phyloP scores from a whole-genome alignment of 2,329 filamentous ascomycete species.

The Hymenotorrendiella dingleyae region DNA sequence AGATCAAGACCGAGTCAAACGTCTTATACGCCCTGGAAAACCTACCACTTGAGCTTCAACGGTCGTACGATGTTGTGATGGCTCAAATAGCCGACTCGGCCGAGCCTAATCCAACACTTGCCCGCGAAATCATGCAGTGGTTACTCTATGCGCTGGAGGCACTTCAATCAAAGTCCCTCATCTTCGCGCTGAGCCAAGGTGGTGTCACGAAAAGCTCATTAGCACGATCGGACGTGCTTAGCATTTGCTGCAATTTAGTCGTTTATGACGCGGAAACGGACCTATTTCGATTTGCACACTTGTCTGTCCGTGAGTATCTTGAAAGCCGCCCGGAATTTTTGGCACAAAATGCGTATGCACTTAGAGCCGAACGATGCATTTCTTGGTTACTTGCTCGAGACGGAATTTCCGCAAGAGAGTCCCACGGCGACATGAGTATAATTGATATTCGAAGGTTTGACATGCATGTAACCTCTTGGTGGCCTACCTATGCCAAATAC shows the following conservation, averaged over 20 bases:
- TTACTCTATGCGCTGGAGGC: constrained; percentile 3
- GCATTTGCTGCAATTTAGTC: constrained; percentile 4
- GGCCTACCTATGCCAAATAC: too few relatives aligned
- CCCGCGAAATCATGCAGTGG: constrained; percentile 1
- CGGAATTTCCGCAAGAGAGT: too few relatives aligned
- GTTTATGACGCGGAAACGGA: neutral
- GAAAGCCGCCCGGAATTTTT: neutral
- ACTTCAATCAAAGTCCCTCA: neutral
- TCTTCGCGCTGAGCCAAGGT: neutral
- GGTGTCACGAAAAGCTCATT: neutral
- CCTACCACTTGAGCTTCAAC: constrained; percentile 3
- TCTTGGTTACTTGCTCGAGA: neutral
- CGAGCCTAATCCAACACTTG: neutral
- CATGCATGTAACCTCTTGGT: too few relatives aligned
- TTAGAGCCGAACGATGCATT: neutral
- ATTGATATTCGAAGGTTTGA: too few relatives aligned
- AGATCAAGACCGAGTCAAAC: constrained; percentile 1
- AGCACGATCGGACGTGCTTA: neutral
- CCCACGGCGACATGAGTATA: too few relatives aligned
- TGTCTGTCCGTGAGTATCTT: constrained; percentile 5
- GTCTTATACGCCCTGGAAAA: constrained; percentile 1
- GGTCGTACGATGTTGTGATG: constrained; percentile 1
- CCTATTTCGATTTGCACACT: constrained; percentile 3
- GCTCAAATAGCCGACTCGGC: neutral
- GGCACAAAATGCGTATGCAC: neutral